Conservation (phyloP, 2,329 filamentous ascomycete genomes). For the Aspergillus novofumigatus region DNA sequence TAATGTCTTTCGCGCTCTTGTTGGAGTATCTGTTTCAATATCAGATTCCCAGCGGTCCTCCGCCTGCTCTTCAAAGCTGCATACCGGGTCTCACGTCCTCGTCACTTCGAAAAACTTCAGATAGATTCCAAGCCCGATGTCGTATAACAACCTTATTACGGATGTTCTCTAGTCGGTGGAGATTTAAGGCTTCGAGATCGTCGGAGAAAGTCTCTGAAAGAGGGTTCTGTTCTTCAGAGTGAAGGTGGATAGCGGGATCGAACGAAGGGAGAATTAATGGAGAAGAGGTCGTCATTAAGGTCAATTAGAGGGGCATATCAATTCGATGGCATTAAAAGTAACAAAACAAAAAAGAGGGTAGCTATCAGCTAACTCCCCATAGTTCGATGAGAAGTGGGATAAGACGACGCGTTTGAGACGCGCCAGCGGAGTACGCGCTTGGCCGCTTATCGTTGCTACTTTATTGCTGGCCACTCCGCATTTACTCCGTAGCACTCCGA, state of each 20-base stretch:
- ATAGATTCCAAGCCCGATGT: slow-evolving; percentile 40
- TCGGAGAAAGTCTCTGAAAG: slow-evolving; percentile 36
- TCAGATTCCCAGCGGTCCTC: slow-evolving; percentile 2
- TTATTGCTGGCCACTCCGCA: neutral
- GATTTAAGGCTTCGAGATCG: slow-evolving; percentile 38
- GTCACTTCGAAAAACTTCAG: slow-evolving; percentile 41
- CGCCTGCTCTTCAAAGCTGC: neutral
- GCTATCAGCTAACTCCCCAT: neutral
- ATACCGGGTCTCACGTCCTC: slow-evolving; percentile 37
- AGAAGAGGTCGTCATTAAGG: slow-evolving; percentile 33
- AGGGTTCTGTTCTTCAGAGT: slow-evolving; percentile 40
- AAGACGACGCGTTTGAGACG: neutral
- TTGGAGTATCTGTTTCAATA: slow-evolving; percentile 34
- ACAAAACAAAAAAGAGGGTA: neutral
- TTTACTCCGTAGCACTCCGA: neutral
- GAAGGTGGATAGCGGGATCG: slow-evolving; percentile 47
- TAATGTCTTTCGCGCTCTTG: slow-evolving; percentile 20
- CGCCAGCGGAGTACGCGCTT: neutral
- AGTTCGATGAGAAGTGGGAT: neutral
- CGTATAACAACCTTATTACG: slow-evolving; percentile 40
- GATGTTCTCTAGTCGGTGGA: slow-evolving; percentile 29
- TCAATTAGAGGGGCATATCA: slow-evolving; percentile 14
- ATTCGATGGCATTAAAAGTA: slow-evolving; percentile 1
- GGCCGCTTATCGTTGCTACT: neutral
- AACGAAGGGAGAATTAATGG: slow-evolving; percentile 45